These are phyloP conservation scores for Pichia norvegensis DNA, from an alignment of 1,139 yeast species.

Conservation along the genomic window DNA sequence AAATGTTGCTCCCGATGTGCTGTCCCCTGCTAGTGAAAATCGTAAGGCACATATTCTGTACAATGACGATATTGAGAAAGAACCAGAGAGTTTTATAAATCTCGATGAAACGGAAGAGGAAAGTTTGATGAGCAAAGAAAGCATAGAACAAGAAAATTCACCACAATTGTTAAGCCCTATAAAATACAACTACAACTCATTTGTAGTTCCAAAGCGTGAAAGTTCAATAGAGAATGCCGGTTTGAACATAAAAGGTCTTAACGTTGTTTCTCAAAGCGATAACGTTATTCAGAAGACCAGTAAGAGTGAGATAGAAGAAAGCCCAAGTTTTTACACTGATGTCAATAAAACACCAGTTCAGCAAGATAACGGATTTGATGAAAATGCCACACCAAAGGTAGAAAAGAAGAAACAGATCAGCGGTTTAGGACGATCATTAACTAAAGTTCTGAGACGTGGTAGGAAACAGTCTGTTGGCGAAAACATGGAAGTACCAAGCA, in stretches of 20 bases:
- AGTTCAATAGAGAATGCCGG: background rate
- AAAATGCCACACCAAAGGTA: conserved; percentile 14
- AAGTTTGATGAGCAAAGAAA: conserved; percentile 11
- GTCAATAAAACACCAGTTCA: conserved; percentile 3
- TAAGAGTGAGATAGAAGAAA: background rate
- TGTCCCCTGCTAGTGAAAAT: conserved; percentile 7
- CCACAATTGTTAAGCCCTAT: conserved; percentile 12
- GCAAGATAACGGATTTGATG: conserved; percentile 1
- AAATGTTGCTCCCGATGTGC: conserved; percentile 1
- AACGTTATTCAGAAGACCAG: background rate
- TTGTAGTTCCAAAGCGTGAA: background rate
- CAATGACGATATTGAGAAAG: conserved; percentile 11
- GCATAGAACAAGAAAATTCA: background rate
- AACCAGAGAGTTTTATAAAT: conserved; percentile 22
- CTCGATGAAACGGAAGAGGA: conserved; percentile 21
- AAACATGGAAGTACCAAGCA: background rate
- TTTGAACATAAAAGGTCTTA: conserved; percentile 10
- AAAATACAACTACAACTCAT: conserved; percentile 4
- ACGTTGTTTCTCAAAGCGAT: background rate
- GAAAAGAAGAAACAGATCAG: conserved; percentile 17
- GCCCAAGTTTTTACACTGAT: background rate
- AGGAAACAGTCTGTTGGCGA: conserved; percentile 18
- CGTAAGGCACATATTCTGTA: conserved; percentile 14
- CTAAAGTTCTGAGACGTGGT: conserved; percentile 29
- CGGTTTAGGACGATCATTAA: conserved; percentile 24